Evolutionary conservation across 1,284 basidiomycete species (phyloP).

Genomic region (Cutaneotrichosporon cyanovorans): DNA sequence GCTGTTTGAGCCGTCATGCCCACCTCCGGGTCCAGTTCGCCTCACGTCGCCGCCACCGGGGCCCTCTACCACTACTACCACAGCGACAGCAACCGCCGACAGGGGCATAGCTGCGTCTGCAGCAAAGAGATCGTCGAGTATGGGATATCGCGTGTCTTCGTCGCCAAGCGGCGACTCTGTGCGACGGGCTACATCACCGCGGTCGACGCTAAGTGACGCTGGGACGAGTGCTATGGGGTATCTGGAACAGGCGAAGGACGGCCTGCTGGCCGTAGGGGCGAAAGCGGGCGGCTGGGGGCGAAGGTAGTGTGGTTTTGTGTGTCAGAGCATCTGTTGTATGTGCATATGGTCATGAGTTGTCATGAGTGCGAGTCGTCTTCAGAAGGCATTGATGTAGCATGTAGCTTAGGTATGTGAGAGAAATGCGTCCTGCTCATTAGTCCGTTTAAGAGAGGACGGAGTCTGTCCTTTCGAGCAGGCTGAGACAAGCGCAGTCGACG

Average conservation of each 20-base stretch:
- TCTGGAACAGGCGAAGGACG: slow-evolving; percentile 40
- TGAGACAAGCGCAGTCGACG: too few relatives aligned
- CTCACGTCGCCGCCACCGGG: slow-evolving; percentile 26
- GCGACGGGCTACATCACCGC: slow-evolving; percentile 2
- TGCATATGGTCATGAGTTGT: too few relatives aligned
- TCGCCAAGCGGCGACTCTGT: not conserved
- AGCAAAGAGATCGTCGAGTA: too few relatives aligned
- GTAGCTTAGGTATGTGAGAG: too few relatives aligned
- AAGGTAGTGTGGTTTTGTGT: too few relatives aligned
- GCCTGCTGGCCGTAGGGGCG: slow-evolving; percentile 1
- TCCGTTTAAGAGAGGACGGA: too few relatives aligned
- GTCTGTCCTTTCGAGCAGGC: too few relatives aligned
- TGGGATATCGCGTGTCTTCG: slow-evolving; percentile 2
- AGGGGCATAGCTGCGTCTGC: not conserved
- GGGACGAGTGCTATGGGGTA: slow-evolving; percentile 28
- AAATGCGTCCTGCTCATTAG: too few relatives aligned
- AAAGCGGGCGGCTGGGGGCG: not conserved
- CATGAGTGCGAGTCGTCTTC: too few relatives aligned
- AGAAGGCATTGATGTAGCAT: too few relatives aligned
- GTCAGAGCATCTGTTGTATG: too few relatives aligned
- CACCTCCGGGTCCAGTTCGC: slow-evolving; percentile 22
- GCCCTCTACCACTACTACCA: slow-evolving; percentile 7
- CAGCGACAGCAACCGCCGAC: slow-evolving; percentile 16
- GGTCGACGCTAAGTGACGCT: slow-evolving; percentile 4
- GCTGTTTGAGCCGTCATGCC: slow-evolving; percentile 33